Evolutionary conservation across 306 rosid species (phyloP), one percentile per base, ranked within the genome.

Genomic region (Lithocarpus polystachyus): DNA sequence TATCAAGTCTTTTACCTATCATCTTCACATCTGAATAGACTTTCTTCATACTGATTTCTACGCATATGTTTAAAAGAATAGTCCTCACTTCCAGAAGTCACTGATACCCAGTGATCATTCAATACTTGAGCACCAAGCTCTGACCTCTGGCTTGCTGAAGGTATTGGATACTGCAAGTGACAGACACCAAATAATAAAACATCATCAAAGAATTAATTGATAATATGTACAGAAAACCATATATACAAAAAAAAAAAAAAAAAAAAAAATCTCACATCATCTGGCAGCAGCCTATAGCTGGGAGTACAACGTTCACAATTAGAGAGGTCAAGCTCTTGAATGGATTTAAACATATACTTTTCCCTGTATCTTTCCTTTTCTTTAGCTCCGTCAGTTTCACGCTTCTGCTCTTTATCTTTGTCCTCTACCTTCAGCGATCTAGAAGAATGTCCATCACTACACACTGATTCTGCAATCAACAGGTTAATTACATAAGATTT

Each of bases 31-130:
- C 94, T 85, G 83, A 95, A 95, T 70, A 95, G 84, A 88, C 96
- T 93, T 86, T 95, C 99, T 85, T 95, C 99, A 59, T 95, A 95
- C 77, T 95, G 99, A 87, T 95, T 95, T 82, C 91, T 88, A 74
- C 97, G 97, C 97, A 95, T 95, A 80, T 95, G 99, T 74, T 95
- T 95, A 80, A 95, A 95, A 84, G 99, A 95, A 87, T 93, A 95
- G 85, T 95, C 99, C 90, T 95, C 99, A 83, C 99, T 93, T 81
- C 99, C 99, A 40, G 99, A 95, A 75, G 99, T 95, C 81, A 95
- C 99, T 72, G 99, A 95, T 56, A 95, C 99, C 99, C 99, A 95
- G 56, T 88, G 90, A 81, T 95, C 99, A 83, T 96, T 96, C 91
- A 96, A 84, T 15, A 96, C 97, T 82, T 89, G 96, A 68, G 90